Conservation (phyloP, 2,329 filamentous ascomycete genomes). For the Ascochyta pisi region DNA sequence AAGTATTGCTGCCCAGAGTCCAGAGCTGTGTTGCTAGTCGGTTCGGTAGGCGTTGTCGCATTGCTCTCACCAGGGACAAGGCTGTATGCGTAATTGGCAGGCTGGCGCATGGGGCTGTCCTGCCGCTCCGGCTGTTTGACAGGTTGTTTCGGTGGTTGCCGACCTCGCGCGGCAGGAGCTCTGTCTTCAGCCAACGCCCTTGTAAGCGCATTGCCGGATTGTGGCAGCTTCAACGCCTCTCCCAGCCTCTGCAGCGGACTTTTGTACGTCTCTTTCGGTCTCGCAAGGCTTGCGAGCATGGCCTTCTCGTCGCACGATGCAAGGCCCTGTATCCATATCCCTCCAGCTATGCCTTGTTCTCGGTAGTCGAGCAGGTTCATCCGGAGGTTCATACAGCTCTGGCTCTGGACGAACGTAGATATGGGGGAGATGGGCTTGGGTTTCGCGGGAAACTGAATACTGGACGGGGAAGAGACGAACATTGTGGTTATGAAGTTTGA, state of each 20-base stretch:
- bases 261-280: slow-evolving; percentile 36
- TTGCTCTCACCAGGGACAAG: slow-evolving; percentile 24
- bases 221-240: slow-evolving; percentile 34
- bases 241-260: slow-evolving; percentile 43
- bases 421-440: slow-evolving; percentile 52
- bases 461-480: slow-evolving; percentile 62
- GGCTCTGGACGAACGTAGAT: slow-evolving; percentile 53
- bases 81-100: slow-evolving; percentile 45
- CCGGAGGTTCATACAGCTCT: slow-evolving; percentile 48
- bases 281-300: slow-evolving; percentile 24
- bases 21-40: slow-evolving; percentile 14
- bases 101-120: slow-evolving; percentile 34
- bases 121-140: slow-evolving; percentile 3
- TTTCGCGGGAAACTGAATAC: slow-evolving; percentile 40
- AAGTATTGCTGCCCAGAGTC: slow-evolving; percentile 19
- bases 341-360: slow-evolving; percentile 17
- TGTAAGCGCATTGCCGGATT: slow-evolving; percentile 18
- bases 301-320: slow-evolving; percentile 12
- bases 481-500: slow-evolving; percentile 83
- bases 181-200: slow-evolving; percentile 7
- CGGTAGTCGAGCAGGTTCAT: slow-evolving; percentile 23
- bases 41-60: slow-evolving; percentile 9
- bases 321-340: slow-evolving; percentile 18
- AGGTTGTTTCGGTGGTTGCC: background rate
- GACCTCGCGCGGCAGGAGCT: background rate